Conservation (phyloP, 371 early-diverging fungal species). For the Actinomortierella ambigua region DNA sequence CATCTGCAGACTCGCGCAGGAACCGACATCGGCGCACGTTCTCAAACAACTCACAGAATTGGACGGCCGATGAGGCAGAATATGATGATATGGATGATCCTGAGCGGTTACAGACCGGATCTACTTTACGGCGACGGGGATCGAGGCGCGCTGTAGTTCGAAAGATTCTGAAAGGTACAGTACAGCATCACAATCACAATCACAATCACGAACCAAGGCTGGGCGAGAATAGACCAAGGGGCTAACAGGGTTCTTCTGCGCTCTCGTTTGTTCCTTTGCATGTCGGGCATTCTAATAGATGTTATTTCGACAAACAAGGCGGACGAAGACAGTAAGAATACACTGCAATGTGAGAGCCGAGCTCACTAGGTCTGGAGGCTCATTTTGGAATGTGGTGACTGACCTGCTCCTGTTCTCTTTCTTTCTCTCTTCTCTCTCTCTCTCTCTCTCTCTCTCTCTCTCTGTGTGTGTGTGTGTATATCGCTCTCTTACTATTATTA, state of each 20-base stretch:
- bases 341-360: too few relatives aligned
- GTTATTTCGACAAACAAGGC: too few relatives aligned
- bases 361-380: too few relatives aligned
- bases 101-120: background rate
- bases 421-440: background rate
- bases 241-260: background rate
- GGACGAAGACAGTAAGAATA: too few relatives aligned
- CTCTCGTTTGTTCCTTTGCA: too few relatives aligned
- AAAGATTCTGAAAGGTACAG: constrained; percentile 14
- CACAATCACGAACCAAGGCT: constrained; percentile 1
- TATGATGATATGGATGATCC: constrained; percentile 11
- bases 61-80: constrained; percentile 15
- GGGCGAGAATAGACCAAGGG: background rate
- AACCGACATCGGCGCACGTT: too few relatives aligned
- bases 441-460: background rate
- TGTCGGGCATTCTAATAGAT: too few relatives aligned
- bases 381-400: too few relatives aligned
- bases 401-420: background rate
- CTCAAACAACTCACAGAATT: too few relatives aligned
- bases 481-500: background rate
- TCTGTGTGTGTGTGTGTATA: background rate
- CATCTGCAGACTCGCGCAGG: too few relatives aligned
- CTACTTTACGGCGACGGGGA: constrained; percentile 6
- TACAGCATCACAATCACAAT: background rate
- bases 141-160: constrained; percentile 11